Conservation (phyloP, 345 rosid genomes). For the Bruguiera gymnorhiza region DNA sequence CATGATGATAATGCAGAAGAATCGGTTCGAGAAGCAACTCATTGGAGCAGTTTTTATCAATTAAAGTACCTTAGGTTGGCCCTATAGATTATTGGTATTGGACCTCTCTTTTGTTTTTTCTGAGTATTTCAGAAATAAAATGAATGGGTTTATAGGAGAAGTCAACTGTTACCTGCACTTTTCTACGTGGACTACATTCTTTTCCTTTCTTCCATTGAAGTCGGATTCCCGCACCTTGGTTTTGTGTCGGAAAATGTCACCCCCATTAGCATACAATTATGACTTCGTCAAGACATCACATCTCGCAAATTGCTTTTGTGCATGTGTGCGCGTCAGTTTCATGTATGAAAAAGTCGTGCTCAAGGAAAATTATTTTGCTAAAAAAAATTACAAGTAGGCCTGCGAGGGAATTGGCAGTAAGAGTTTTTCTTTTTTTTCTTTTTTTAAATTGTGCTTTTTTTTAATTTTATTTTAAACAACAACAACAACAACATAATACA, state of each 20-base stretch:
- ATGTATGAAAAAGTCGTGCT: neutral
- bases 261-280: neutral
- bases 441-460: too few species aligned
- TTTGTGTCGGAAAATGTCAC: conserved; percentile 4
- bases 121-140: too few species aligned
- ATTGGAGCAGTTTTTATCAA: conserved; percentile 30
- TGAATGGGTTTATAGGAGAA: conserved; percentile 7
- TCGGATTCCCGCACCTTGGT: conserved; percentile 72
- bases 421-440: too few species aligned
- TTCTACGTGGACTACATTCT: conserved; percentile 75
- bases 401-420: neutral
- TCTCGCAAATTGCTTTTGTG: neutral
- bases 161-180: conserved; percentile 76
- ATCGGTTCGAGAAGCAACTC: conserved; percentile 25
- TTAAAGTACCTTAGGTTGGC: conserved; percentile 33
- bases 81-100: neutral
- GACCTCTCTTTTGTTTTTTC: too few species aligned
- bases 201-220: conserved; percentile 64
- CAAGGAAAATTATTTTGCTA: too few species aligned
- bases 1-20: conserved; percentile 29
- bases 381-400: neutral
- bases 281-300: neutral
- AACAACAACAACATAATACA: too few species aligned
- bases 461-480: too few species aligned
- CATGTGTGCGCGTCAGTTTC: neutral